Evolutionary conservation across 768 basidiomycete species (phyloP).

Genomic region (Leucosporidium creatinivorum): DNA sequence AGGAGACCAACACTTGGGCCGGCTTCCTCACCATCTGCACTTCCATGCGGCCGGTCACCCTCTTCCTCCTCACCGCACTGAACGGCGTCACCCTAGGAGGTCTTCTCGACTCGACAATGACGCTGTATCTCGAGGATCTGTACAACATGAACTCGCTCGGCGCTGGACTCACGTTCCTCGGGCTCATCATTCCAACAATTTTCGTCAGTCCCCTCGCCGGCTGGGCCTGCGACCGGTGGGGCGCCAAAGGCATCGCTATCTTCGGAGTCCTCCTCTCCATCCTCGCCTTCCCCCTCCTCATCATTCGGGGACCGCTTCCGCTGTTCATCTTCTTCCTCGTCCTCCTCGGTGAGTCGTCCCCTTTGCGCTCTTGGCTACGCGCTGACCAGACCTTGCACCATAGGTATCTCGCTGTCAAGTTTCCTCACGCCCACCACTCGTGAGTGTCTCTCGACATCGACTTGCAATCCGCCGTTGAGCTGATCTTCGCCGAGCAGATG

Average conservation of each 20-base stretch:
- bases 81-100: background rate
- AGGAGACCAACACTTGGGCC: background rate
- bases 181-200: slow-evolving; percentile 11
- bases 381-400: background rate
- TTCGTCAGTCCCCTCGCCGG: slow-evolving; percentile 13
- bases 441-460: too few relatives aligned
- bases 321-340: slow-evolving; percentile 27
- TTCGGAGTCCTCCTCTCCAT: slow-evolving; percentile 8
- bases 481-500: background rate
- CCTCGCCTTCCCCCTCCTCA: slow-evolving; percentile 16
- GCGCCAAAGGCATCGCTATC: slow-evolving; percentile 16
- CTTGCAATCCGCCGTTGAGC: too few relatives aligned
- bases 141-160: slow-evolving; percentile 8
- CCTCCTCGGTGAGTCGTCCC: slow-evolving; percentile 1
- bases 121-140: slow-evolving; percentile 14
- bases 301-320: slow-evolving; percentile 19
- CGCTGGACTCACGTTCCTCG: slow-evolving; percentile 26
- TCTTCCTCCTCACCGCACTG: background rate
- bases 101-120: slow-evolving; percentile 7
- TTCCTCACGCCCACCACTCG: background rate
- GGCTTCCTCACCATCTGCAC: background rate
- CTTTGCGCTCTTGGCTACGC: too few relatives aligned
- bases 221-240: slow-evolving; percentile 4
- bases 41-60: background rate
- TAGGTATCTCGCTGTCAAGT: background rate